phyloP scores from a whole-genome alignment of 1,139 yeast genomes.

The Diutina scorzettiae region DNA sequence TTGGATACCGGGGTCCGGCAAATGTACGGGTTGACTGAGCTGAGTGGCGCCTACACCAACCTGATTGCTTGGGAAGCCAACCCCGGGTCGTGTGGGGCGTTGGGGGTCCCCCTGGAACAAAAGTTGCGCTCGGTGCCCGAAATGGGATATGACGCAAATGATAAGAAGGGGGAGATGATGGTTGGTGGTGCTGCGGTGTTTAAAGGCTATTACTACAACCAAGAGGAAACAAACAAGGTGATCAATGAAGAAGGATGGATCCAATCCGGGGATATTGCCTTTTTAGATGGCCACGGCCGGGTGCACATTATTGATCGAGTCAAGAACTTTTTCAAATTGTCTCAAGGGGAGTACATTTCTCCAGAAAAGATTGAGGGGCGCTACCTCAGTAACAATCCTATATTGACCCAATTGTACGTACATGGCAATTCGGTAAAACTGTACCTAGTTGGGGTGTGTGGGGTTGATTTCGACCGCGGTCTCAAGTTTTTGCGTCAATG shows the following conservation, averaged over 20 bases:
- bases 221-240: conserved; percentile 25
- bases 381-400: conserved; percentile 23
- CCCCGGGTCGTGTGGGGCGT: conserved; percentile 13
- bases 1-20: conserved; percentile 13
- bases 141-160: not conserved
- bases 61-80: conserved; percentile 10
- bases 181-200: conserved; percentile 31
- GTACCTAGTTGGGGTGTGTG: conserved; percentile 28
- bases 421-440: conserved; percentile 38
- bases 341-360: conserved; percentile 34
- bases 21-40: conserved; percentile 14
- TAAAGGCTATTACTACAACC: conserved; percentile 24
- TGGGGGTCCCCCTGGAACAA: conserved; percentile 7
- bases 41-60: conserved; percentile 11
- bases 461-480: conserved; percentile 19
- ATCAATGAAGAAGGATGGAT: conserved; percentile 22
- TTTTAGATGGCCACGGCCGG: conserved; percentile 23
- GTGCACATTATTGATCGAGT: conserved; percentile 29
- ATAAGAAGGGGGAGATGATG: conserved; percentile 24
- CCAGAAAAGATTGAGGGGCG: conserved; percentile 32
- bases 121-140: conserved; percentile 7
- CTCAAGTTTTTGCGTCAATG: conserved; percentile 18
- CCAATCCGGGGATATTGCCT: conserved; percentile 29
- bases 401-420: conserved; percentile 23
- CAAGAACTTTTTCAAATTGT: conserved; percentile 31